Evolutionary conservation across 352 stramenopile genomes (phyloP).

Genomic region (Phytophthora pistaciae): DNA sequence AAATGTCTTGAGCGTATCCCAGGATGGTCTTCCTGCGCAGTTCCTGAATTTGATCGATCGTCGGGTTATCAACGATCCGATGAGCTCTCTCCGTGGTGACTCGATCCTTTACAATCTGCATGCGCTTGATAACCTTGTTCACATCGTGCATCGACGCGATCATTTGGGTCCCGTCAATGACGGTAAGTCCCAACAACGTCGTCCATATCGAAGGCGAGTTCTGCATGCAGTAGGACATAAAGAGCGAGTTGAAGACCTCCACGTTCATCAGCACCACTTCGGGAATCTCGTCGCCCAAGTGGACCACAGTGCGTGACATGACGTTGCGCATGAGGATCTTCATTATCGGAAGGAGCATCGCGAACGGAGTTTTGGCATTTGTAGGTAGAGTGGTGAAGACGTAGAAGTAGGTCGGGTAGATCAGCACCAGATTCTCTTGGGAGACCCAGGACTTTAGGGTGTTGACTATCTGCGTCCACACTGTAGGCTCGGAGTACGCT

Average conservation of each 20-base stretch:
- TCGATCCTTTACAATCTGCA: constrained; percentile 12
- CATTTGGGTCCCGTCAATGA: constrained; percentile 25
- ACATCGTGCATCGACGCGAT: constrained; percentile 15
- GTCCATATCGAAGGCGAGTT: constrained; percentile 37
- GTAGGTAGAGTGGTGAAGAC: constrained; percentile 26
- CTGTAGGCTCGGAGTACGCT: constrained; percentile 12
- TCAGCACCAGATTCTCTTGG: constrained; percentile 26
- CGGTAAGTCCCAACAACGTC: constrained; percentile 24
- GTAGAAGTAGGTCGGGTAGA: constrained; percentile 43
- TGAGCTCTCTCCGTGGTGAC: neutral
- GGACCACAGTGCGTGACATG: constrained; percentile 18
- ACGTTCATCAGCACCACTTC: constrained; percentile 47
- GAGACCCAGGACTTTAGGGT: constrained; percentile 13
- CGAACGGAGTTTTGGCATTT: constrained; percentile 13
- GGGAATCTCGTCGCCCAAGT: constrained; percentile 28
- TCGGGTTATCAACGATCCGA: too few species aligned
- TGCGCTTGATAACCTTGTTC: neutral
- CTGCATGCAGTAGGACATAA: constrained; percentile 50
- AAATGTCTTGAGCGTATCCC: neutral
- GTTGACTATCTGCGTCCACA: constrained; percentile 9
- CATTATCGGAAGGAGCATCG: constrained; percentile 34
- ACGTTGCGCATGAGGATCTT: constrained; percentile 36
- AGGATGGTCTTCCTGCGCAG: neutral
- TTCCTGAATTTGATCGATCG: too few species aligned
- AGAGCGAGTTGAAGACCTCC: constrained; percentile 50